These are phyloP conservation scores for Citrullus mucosospermus DNA, from an alignment of 306 rosid species.

Conservation along the genomic window DNA sequence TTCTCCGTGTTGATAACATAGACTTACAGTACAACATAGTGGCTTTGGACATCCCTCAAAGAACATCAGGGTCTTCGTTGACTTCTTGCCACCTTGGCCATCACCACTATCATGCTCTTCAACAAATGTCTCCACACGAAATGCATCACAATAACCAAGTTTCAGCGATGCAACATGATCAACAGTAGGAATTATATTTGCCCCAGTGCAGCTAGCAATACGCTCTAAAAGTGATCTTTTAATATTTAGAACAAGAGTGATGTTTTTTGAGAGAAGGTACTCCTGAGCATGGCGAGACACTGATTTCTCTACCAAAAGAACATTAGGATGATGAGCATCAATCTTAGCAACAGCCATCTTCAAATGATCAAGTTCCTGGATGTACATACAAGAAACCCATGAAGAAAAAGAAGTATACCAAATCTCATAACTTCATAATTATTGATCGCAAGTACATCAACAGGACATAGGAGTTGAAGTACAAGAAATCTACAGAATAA, in stretches of 20 bases:
- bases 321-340: slow-evolving; percentile 64
- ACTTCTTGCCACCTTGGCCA: slow-evolving; percentile 53
- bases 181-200: slow-evolving; percentile 69
- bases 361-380: slow-evolving; percentile 93
- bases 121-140: slow-evolving; percentile 63
- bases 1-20: not conserved
- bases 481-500: slow-evolving; percentile 1
- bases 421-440: not conserved
- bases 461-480: not conserved
- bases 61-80: slow-evolving; percentile 83
- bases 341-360: slow-evolving; percentile 98
- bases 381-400: slow-evolving; percentile 11
- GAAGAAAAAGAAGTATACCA: not conserved
- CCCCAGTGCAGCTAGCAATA: slow-evolving; percentile 83
- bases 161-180: slow-evolving; percentile 79
- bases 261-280: slow-evolving; percentile 76
- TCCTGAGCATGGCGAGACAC: slow-evolving; percentile 95
- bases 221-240: slow-evolving; percentile 88
- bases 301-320: slow-evolving; percentile 90
- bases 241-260: slow-evolving; percentile 80
- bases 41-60: slow-evolving; percentile 99
- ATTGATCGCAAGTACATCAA: not conserved
- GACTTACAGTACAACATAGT: slow-evolving; percentile 88
- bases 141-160: slow-evolving; percentile 71
- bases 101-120: slow-evolving; percentile 59